Percentiles rank a stretch among this genome's conserved stretches.
These are phyloP conservation scores for Ophiobolus disseminans DNA, from an alignment of 2,329 filamentous ascomycete species.

Conservation along the genomic window DNA sequence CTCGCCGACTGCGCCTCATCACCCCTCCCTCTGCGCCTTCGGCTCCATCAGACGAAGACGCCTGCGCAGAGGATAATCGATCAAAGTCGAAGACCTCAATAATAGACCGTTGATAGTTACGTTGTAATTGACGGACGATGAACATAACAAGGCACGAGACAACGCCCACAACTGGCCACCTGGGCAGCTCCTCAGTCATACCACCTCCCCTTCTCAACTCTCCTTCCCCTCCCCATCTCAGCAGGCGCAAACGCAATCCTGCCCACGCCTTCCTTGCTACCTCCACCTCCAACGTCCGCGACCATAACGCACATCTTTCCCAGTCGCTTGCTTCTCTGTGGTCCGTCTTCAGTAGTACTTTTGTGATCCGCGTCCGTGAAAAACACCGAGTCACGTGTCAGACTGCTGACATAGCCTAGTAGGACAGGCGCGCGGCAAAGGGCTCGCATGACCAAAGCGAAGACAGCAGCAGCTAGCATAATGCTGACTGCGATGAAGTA, in stretches of 20 bases:
- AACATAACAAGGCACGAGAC: too few relatives aligned
- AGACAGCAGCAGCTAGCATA: slow-evolving; percentile 16
- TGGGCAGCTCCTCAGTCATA: too few relatives aligned
- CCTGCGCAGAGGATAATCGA: too few relatives aligned
- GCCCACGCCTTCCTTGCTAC: slow-evolving; percentile 5
- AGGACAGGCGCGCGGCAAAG: slow-evolving; percentile 9
- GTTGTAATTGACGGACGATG: too few relatives aligned
- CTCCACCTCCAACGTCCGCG: slow-evolving; percentile 5
- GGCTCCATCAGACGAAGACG: too few relatives aligned
- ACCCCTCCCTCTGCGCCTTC: too few relatives aligned
- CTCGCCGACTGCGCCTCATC: too few relatives aligned
- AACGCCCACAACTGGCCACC: too few relatives aligned
- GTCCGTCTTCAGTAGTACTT: slow-evolving; percentile 5
- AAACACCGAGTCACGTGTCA: slow-evolving; percentile 12
- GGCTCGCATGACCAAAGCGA: slow-evolving; percentile 13
- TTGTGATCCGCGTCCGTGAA: slow-evolving; percentile 6
- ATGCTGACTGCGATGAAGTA: slow-evolving; percentile 11
- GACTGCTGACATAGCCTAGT: slow-evolving; percentile 13
- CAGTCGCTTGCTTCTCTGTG: slow-evolving; percentile 6
- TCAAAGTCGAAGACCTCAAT: too few relatives aligned
- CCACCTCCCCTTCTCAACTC: slow-evolving; percentile 13
- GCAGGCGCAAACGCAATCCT: slow-evolving; percentile 19
- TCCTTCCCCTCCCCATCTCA: not conserved
- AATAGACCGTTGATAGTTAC: too few relatives aligned
- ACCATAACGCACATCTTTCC: slow-evolving; percentile 11